Evolutionary conservation across 164 flowering plant genomes (phyloP), one percentile per base, ranked within the genome.

Genomic region (Nymphaea colorata): DNA sequence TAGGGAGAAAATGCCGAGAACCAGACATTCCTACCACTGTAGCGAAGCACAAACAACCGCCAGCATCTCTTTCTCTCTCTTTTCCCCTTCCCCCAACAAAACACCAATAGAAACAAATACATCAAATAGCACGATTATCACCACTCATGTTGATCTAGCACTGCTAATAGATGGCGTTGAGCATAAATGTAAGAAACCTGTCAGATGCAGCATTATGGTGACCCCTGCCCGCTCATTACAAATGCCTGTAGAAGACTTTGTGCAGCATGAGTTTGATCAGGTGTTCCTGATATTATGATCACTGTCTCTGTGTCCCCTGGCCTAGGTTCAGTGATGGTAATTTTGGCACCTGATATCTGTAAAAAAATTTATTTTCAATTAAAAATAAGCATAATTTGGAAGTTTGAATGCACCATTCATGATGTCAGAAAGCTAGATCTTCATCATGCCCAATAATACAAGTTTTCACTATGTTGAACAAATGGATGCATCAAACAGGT

Each of bases 231-330:
- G 71, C 82, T 76, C 77, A 88, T 79, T 16, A 94, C 99, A 84
- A 94, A 94, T 62, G 99, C 99, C 79, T 94, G 99, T 76, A 94
- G 92, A 70, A 94, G 96, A 82, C 91, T 85, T 67, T 94, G 99
- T 42, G 99, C 99, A 59, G 99, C 99, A 79, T 90, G 87, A 11
- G 96, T 85, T 79, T 91, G 88, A 67, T 94, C 99, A 60, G 99
- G 99, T 4, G 96, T 85, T 53, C 98, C 99, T 66, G 93, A 87
- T 77, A 94, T 91, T 69, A 84, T 81, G 69, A 91, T 87, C 66
- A 69, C 72, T 61, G 98, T 88, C 76, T 94, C 98, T 2, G 80
- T 70, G 59, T 88, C 91, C 74, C 91, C 98, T 59, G 88, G 91
- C 78, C 84, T 82, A 3, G 98, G 83, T 64, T 90, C 94, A 42